Evolutionary conservation across 495 filamentous ascomycete species (phyloP).

Genomic region (Podospora anserina): DNA sequence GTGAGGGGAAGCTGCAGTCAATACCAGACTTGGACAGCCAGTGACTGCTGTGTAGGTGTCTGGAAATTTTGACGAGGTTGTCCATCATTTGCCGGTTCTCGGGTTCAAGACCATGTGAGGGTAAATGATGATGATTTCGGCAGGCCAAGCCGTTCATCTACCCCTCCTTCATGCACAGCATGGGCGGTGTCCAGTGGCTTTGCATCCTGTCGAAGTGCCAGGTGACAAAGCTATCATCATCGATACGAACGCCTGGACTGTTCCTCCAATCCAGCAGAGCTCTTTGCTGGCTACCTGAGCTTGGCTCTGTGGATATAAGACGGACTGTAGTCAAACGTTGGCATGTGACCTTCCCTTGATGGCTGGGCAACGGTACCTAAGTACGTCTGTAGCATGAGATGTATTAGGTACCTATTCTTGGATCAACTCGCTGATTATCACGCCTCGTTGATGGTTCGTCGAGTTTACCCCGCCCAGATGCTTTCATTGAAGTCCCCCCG

Average conservation of each 20-base stretch:
- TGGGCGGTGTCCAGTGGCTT: background rate
- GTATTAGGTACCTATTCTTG: background rate
- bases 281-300: background rate
- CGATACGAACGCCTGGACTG: background rate
- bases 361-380: background rate
- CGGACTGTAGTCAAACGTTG: background rate
- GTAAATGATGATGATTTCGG: background rate
- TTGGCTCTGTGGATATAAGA: background rate
- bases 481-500: background rate
- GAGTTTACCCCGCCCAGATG: background rate
- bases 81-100: background rate
- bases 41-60: background rate
- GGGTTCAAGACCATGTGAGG: background rate
- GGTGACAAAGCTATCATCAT: background rate
- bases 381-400: background rate
- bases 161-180: background rate
- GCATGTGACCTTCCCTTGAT: background rate
- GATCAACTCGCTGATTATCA: background rate
- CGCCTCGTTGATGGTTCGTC: background rate
- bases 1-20: background rate
- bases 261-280: background rate
- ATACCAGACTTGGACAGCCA: background rate
- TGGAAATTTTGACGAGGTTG: too few relatives aligned
- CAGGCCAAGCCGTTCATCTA: background rate
- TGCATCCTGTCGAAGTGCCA: background rate